Base-by-base conservation (phyloP, 2,329 filamentous ascomycete genomes). In the Thielaviopsis musarum region DNA sequence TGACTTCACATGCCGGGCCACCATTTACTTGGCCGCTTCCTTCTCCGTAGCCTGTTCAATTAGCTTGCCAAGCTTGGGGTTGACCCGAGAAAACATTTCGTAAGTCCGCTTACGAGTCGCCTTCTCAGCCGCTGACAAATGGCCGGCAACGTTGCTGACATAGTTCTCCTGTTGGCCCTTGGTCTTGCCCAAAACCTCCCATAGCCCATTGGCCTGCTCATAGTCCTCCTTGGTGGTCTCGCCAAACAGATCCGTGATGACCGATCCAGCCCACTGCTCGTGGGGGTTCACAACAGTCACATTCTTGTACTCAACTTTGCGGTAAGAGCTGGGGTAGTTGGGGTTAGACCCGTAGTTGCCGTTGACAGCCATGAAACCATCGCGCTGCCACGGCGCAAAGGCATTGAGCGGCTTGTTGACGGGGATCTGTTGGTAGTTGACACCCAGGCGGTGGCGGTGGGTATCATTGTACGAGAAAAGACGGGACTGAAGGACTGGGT, bases 361-460 rank as follows among this genome's bases (percentile, higher is more conserved):
- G 70, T 88, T 85, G 67, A 81, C 74, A 60, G 82, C 79, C 84
- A 88, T 89, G 61, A 69, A 67, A 17, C 87, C 87, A 66, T 89
- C 85, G 62, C 86, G 81, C 69, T 88, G 84, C 75, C 82, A 87
- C 63, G 85, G 85, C 65, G 85, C 76, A 75, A 79, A 76, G 71
- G 73, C 73, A 71, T 66, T 73, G 69, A 73, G 74, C 0, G 80
- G 76, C 57, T 73, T 73, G 70, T 84, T 84, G 65, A 81, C 77
- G 22, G 81, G 81, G 58, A 84, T 77, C 66, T 84, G 79, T 64
- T 82, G 77, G 69, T 82, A 84, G 71, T 85, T 85, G 56, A 74
- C 74, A 38, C 82, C 81, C 2, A 84, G 71, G 52, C 82, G 79
- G 69, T 85, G 78, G 45, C 80, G 77, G 62, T 83, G 81, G 24